A percentile compares a stretch with the other conserved stretches of the same genome.
These are phyloP conservation scores for Bassia scoparia DNA, from an alignment of 148 eudicot species.

Conservation along the genomic window DNA sequence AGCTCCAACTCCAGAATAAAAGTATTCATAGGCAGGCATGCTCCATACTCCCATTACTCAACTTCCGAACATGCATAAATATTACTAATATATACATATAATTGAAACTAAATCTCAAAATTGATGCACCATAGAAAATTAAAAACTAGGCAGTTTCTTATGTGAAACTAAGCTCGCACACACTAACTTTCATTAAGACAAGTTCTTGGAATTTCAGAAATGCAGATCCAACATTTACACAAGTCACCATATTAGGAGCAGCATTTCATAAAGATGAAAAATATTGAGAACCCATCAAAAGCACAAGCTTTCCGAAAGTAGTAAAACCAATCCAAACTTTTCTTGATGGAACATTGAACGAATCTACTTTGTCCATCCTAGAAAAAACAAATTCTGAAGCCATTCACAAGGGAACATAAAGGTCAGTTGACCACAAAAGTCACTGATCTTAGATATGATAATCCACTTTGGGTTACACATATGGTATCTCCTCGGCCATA, in stretches of 20 bases:
- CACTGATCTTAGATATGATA: neutral
- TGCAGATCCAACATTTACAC: neutral
- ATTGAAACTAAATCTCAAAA: too few relatives aligned
- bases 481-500: neutral
- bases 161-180: too few relatives aligned
- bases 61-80: too few relatives aligned
- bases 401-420: neutral
- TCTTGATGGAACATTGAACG: neutral
- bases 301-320: constrained; percentile 2
- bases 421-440: neutral
- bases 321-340: neutral
- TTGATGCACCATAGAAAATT: too few relatives aligned
- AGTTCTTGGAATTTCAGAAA: too few relatives aligned
- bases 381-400: neutral
- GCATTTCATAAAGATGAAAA: neutral
- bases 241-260: neutral
- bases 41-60: too few relatives aligned
- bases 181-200: too few relatives aligned
- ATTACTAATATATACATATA: too few relatives aligned
- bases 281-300: neutral
- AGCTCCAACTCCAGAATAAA: neutral
- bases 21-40: neutral
- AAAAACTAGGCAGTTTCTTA: too few relatives aligned
- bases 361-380: neutral
- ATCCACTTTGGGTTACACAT: neutral